Base-by-base conservation (phyloP, 164 flowering plant species). In the Piper longum region DNA sequence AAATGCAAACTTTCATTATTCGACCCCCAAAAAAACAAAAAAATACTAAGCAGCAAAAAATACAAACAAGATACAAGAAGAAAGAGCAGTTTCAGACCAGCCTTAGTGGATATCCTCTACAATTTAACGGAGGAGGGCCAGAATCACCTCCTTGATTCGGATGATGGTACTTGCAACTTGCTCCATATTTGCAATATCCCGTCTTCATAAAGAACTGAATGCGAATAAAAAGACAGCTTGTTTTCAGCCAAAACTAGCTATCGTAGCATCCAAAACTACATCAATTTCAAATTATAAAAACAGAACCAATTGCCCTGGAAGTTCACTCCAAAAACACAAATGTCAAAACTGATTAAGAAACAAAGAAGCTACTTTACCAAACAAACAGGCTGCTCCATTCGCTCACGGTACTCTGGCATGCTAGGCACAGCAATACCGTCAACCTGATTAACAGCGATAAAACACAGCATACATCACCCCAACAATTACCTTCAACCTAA, bases 161-260 rank as follows among this genome's bases (percentile, higher is more conserved):
- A 71, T 95, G 99, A 78, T 95, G 87, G 73, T 82, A 91, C 80
- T 95, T 95, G 78, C 99, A 95, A 26, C 96, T 81, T 67, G 85
- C 64, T 63, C 99, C 99, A 74, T 81, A 95, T 79, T 85, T 95
- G 73, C 99, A 95, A 56, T 78, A 75, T 43, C 99, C 97, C 19
- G 93, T 89, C 78, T 85, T 79, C 89, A 91, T 70, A 72, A 69
- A 95, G 69, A 82, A 87, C 99, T 95, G 86, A 78, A 78, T 51
- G 41, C 4, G 5, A 17, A 7, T 40, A 36, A 16, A 45, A n/a
- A n/a, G 36, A 26, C 36, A 26, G 36, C 36, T 26, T 26, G 36
- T 26, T 2, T 26, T 26, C 2, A 26, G 36, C 36, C 36, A 2
- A 26, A 26, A 26, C 36, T 26, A 0, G 36, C 36, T 26, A 26